These are phyloP conservation scores for Aspergillus haitiensis DNA, from an alignment of 495 filamentous ascomycete species.

Conservation along the genomic window DNA sequence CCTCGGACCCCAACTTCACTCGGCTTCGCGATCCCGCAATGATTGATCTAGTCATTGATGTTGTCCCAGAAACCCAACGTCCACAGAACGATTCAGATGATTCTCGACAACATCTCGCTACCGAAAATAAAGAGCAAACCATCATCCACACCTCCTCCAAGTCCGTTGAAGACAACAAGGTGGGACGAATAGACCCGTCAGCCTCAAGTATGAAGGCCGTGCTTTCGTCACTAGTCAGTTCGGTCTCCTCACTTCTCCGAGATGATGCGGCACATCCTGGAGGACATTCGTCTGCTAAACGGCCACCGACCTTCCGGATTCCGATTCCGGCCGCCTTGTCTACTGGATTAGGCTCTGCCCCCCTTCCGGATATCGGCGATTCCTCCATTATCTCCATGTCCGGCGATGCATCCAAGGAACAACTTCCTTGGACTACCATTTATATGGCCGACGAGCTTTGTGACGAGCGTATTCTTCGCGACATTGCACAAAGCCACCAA, in stretches of 20 bases:
- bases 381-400: slow-evolving; percentile 45
- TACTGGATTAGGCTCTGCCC: slow-evolving; percentile 72
- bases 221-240: slow-evolving; percentile 58
- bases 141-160: slow-evolving; percentile 21
- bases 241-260: slow-evolving; percentile 56
- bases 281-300: slow-evolving; percentile 25
- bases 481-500: slow-evolving; percentile 65
- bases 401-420: slow-evolving; percentile 41
- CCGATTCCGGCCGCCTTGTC: slow-evolving; percentile 68
- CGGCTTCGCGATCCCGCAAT: slow-evolving; percentile 69
- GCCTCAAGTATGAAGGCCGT: slow-evolving; percentile 50
- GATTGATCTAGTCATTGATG: slow-evolving; percentile 70
- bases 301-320: slow-evolving; percentile 38
- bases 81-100: slow-evolving; percentile 42
- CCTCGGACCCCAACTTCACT: slow-evolving; percentile 79
- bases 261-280: slow-evolving; percentile 41
- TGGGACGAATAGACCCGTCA: slow-evolving; percentile 36
- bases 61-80: slow-evolving; percentile 43
- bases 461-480: slow-evolving; percentile 57
- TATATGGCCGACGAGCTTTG: slow-evolving; percentile 74
- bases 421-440: slow-evolving; percentile 65
- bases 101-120: slow-evolving; percentile 28
- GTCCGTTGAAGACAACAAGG: slow-evolving; percentile 25
- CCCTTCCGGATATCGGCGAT: slow-evolving; percentile 67
- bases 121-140: slow-evolving; percentile 26